Percentiles rank a stretch among this genome's conserved stretches.
Conservation (phyloP, 176 grass and related monocot genomes). For the Ananas comosus region DNA sequence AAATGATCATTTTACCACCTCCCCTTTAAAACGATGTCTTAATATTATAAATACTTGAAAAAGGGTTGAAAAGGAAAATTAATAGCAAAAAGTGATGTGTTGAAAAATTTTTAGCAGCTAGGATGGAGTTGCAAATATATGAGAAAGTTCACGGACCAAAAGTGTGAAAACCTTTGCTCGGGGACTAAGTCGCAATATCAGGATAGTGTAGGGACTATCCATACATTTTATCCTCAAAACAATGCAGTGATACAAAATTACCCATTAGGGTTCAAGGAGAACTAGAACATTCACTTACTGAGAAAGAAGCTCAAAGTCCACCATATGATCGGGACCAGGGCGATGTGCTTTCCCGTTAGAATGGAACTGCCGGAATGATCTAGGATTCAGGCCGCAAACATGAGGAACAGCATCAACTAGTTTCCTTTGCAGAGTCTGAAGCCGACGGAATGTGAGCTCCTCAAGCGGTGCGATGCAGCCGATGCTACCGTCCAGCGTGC, state of each 20-base stretch:
- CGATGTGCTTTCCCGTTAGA: slow-evolving; percentile 71
- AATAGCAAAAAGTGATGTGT: too few relatives aligned
- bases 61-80: too few relatives aligned
- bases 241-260: not conserved
- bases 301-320: slow-evolving; percentile 81
- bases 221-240: too few relatives aligned
- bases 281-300: slow-evolving; percentile 45
- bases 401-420: slow-evolving; percentile 71
- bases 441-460: slow-evolving; percentile 67
- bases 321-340: slow-evolving; percentile 84
- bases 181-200: too few relatives aligned
- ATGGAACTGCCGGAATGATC: slow-evolving; percentile 65
- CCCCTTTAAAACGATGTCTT: too few relatives aligned
- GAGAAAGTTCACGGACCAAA: too few relatives aligned
- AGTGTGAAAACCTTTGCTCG: too few relatives aligned
- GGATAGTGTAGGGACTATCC: too few relatives aligned
- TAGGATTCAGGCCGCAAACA: slow-evolving; percentile 73
- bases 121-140: too few relatives aligned
- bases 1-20: too few relatives aligned
- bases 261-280: not conserved
- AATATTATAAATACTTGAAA: too few relatives aligned
- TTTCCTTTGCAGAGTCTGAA: slow-evolving; percentile 71
- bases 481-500: slow-evolving; percentile 76
- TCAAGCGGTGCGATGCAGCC: slow-evolving; percentile 94
- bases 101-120: too few relatives aligned